These are phyloP conservation scores for Ogataea polymorpha DNA, from an alignment of 805 yeast species.

Conservation along the genomic window DNA sequence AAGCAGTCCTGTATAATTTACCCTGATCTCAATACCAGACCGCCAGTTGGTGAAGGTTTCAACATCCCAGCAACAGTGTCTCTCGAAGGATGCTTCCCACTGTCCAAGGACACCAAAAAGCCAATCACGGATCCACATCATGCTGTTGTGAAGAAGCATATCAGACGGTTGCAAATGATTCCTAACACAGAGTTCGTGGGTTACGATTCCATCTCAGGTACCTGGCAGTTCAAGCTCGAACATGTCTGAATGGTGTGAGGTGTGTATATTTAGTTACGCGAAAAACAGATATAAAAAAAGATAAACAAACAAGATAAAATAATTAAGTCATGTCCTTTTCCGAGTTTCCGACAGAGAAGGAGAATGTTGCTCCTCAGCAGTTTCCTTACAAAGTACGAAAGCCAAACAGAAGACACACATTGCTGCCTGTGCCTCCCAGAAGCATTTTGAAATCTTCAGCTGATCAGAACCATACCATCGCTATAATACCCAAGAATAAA, in stretches of 20 bases:
- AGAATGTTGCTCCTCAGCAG: slow-evolving; percentile 9
- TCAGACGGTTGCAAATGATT: slow-evolving; percentile 59
- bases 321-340: neutral
- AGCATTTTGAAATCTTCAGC: slow-evolving; percentile 37
- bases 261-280: slow-evolving; percentile 6
- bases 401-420: slow-evolving; percentile 32
- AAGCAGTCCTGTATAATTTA: slow-evolving; percentile 63
- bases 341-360: slow-evolving; percentile 8
- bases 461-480: slow-evolving; percentile 36
- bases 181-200: slow-evolving; percentile 63
- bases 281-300: slow-evolving; percentile 3
- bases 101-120: slow-evolving; percentile 64
- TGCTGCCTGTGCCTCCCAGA: slow-evolving; percentile 33
- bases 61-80: slow-evolving; percentile 74
- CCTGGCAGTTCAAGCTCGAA: slow-evolving; percentile 61
- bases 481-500: slow-evolving; percentile 32
- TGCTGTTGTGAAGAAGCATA: slow-evolving; percentile 65
- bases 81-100: slow-evolving; percentile 77
- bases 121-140: slow-evolving; percentile 77
- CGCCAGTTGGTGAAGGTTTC: slow-evolving; percentile 75
- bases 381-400: slow-evolving; percentile 12
- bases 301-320: slow-evolving; percentile 5
- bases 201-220: slow-evolving; percentile 74
- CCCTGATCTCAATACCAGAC: slow-evolving; percentile 61
- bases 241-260: slow-evolving; percentile 27